These are phyloP conservation scores for Ogataea hybrid DNA, from an alignment of 1,139 yeast genomes.

Conservation along the genomic window DNA sequence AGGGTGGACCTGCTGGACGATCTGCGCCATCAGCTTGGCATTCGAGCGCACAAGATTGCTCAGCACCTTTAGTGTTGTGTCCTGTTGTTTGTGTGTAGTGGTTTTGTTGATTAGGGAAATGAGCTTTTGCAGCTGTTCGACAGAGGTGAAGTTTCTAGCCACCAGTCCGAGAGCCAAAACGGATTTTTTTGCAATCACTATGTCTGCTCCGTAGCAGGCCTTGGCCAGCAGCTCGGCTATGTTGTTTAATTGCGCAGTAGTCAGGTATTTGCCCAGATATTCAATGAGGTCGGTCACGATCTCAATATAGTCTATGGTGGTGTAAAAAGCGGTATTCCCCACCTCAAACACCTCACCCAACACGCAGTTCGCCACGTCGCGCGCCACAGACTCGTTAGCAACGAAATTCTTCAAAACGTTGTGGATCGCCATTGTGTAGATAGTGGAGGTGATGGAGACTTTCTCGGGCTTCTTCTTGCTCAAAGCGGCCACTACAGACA, in stretches of 20 bases:
- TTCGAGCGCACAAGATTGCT: constrained; percentile 33
- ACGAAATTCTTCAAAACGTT: constrained; percentile 48
- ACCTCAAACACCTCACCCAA: constrained; percentile 25
- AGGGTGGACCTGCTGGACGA: constrained; percentile 24
- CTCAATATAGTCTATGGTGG: constrained; percentile 61
- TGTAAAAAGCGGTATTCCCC: constrained; percentile 29
- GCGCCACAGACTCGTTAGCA: constrained; percentile 16
- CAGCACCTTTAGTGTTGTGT: constrained; percentile 26
- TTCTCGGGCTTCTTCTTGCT: constrained; percentile 33
- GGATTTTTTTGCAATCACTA: constrained; percentile 52
- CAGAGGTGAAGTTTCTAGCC: constrained; percentile 35
- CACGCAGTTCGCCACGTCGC: constrained; percentile 17
- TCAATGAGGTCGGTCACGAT: constrained; percentile 57
- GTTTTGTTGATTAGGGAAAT: constrained; percentile 7
- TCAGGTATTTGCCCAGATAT: constrained; percentile 51
- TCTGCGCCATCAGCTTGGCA: constrained; percentile 19
- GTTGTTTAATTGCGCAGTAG: constrained; percentile 38
- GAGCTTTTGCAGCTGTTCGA: constrained; percentile 27
- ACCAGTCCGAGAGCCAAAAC: constrained; percentile 54
- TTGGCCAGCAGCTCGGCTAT: constrained; percentile 40
- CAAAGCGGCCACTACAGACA: constrained; percentile 27
- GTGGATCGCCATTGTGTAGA: constrained; percentile 69
- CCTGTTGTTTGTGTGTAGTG: constrained; percentile 15
- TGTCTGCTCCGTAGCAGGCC: constrained; percentile 43
- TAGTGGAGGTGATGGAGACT: constrained; percentile 54